Conservation (phyloP, 768 basidiomycete species). For the Filobasidium wieringae region DNA sequence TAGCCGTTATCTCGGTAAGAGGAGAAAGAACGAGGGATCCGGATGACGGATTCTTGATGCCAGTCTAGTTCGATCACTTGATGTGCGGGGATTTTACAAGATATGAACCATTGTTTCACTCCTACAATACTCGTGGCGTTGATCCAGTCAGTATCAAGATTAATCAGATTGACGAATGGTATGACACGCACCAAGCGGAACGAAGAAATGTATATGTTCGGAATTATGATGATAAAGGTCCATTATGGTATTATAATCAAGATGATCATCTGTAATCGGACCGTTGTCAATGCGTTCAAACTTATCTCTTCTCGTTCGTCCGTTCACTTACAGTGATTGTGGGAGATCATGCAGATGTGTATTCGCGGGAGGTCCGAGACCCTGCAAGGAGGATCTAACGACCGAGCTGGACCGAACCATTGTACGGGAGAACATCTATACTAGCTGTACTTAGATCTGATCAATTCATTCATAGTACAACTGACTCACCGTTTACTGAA, state of each 20-base stretch:
- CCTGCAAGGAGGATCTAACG: slow-evolving; percentile 28
- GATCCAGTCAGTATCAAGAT: background rate
- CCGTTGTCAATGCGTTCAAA: background rate
- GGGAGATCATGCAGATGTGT: slow-evolving; percentile 34
- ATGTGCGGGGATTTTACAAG: slow-evolving; percentile 23
- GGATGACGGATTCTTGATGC: slow-evolving; percentile 31
- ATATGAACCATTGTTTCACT: slow-evolving; percentile 32
- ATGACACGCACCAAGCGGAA: slow-evolving; percentile 18
- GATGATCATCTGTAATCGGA: slow-evolving; percentile 30
- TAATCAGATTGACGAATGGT: no score
- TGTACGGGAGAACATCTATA: slow-evolving; percentile 36
- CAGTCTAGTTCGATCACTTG: slow-evolving; percentile 36
- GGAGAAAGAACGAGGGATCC: slow-evolving; percentile 13
- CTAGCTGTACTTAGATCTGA: background rate
- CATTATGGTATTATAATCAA: slow-evolving; percentile 37
- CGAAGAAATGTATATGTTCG: slow-evolving; percentile 30
- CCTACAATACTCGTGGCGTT: slow-evolving; percentile 13
- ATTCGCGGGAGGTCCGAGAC: slow-evolving; percentile 31
- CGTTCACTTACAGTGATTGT: slow-evolving; percentile 34
- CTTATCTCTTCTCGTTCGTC: no score
- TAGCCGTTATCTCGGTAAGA: slow-evolving; percentile 1
- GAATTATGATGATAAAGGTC: slow-evolving; percentile 31
- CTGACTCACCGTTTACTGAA: slow-evolving; percentile 34
- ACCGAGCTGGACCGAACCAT: slow-evolving; percentile 33
- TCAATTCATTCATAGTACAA: background rate